phyloP scores from a whole-genome alignment of 2,329 filamentous ascomycete genomes.

The Penicillium glabrum region DNA sequence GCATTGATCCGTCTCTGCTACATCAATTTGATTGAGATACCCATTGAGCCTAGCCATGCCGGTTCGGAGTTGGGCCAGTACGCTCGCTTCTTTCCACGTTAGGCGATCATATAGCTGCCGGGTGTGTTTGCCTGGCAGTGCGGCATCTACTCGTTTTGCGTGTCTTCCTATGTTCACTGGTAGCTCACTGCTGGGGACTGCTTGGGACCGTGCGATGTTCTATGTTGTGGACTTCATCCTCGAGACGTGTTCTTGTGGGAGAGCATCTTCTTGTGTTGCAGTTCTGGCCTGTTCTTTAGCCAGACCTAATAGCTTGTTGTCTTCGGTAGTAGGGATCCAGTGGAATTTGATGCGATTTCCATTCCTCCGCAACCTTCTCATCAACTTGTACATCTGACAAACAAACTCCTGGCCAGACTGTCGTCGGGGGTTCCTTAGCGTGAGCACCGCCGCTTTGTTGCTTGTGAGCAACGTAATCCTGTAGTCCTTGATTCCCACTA shows the following conservation, averaged over 20 bases:
- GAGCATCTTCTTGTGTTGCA: conserved; percentile 18
- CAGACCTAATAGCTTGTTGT: conserved; percentile 16
- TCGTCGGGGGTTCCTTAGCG: conserved; percentile 20
- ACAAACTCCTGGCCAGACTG: conserved; percentile 22
- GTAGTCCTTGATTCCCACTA: conserved; percentile 17
- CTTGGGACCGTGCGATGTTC: conserved; percentile 23
- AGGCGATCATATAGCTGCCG: neutral
- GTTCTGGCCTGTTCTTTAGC: conserved; percentile 23
- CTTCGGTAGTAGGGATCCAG: conserved; percentile 16
- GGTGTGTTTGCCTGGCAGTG: too few species aligned
- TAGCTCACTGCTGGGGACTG: neutral
- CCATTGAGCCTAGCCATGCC: too few species aligned
- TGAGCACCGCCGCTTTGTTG: conserved; percentile 24
- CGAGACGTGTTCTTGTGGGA: conserved; percentile 10
- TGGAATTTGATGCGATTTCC: conserved; percentile 19
- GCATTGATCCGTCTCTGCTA: too few species aligned
- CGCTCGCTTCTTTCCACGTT: too few species aligned
- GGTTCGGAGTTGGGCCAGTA: too few species aligned
- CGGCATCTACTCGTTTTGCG: too few species aligned
- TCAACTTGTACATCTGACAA: conserved; percentile 21
- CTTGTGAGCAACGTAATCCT: conserved; percentile 21
- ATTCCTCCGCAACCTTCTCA: conserved; percentile 18
- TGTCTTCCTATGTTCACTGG: too few species aligned
- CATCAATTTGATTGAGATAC: too few species aligned
- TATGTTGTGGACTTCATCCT: conserved; percentile 27